Evolutionary conservation across 805 yeast genomes (phyloP).

Genomic region (Priceomyces fermenticarens): DNA sequence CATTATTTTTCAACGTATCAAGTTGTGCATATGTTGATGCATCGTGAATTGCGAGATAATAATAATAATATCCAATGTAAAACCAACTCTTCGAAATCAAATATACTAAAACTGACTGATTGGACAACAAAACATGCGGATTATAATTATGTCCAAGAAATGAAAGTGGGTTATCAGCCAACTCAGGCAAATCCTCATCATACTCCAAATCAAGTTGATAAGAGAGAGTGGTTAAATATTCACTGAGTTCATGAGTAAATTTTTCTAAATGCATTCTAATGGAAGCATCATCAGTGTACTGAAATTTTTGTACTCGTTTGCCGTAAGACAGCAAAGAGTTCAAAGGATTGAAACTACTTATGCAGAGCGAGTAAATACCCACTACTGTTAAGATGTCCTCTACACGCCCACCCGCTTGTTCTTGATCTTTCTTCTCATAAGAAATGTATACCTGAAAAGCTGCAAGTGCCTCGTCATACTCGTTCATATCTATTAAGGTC

Average conservation of each 20-base stretch:
- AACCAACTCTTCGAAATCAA: slow-evolving; percentile 36
- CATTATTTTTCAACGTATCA: slow-evolving; percentile 11
- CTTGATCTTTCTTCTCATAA: slow-evolving; percentile 32
- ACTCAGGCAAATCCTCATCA: slow-evolving; percentile 15
- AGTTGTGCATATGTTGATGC: slow-evolving; percentile 20
- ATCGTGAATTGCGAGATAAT: slow-evolving; percentile 24
- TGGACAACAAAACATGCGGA: slow-evolving; percentile 25
- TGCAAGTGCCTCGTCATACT: slow-evolving; percentile 43
- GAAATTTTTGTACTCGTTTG: slow-evolving; percentile 17
- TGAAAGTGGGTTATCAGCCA: slow-evolving; percentile 19
- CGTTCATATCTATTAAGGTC: slow-evolving; percentile 29
- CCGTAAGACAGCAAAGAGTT: slow-evolving; percentile 19
- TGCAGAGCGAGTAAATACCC: slow-evolving; percentile 30
- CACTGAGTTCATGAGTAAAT: slow-evolving; percentile 16
- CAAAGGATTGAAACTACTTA: slow-evolving; percentile 35
- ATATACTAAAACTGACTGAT: slow-evolving; percentile 23
- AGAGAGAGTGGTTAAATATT: slow-evolving; percentile 23
- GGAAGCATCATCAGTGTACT: slow-evolving; percentile 18
- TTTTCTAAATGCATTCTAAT: slow-evolving; percentile 18
- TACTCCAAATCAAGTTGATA: slow-evolving; percentile 24
- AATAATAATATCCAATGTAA: slow-evolving; percentile 29
- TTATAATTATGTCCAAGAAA: slow-evolving; percentile 37
- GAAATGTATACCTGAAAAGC: slow-evolving; percentile 36
- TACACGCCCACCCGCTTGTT: slow-evolving; percentile 26
- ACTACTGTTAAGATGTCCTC: slow-evolving; percentile 31